Evolutionary conservation across 2,329 filamentous ascomycete genomes (phyloP).

Genomic region (Penicillium palitans): DNA sequence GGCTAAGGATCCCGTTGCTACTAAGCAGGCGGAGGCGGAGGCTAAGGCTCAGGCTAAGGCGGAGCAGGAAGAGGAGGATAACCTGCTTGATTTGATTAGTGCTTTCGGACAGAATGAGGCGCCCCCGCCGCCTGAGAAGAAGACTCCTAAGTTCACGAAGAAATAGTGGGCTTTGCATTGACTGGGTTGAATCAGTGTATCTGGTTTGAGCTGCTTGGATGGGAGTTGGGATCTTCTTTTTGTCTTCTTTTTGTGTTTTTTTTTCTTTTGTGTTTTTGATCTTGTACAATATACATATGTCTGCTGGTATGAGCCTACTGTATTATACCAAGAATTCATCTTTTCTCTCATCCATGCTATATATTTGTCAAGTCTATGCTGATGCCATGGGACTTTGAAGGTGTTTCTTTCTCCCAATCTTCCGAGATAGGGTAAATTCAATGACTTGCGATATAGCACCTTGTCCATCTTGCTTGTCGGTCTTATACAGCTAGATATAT

Average conservation of each 20-base stretch:
- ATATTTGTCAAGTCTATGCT: neutral
- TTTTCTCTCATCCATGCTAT: neutral
- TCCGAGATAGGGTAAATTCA: too few species aligned
- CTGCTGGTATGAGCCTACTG: conserved; percentile 15
- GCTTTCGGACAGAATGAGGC: conserved; percentile 48
- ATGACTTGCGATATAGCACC: too few species aligned
- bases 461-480: too few species aligned
- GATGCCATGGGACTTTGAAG: too few species aligned
- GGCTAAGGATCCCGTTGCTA: conserved; percentile 14
- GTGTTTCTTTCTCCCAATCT: too few species aligned
- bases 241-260: neutral
- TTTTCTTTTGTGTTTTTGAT: conserved; percentile 12
- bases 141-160: conserved; percentile 27
- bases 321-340: conserved; percentile 16
- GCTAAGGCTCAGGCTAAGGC: conserved; percentile 51
- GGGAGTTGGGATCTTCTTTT: conserved; percentile 24
- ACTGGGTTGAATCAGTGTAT: conserved; percentile 1
- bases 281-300: conserved; percentile 27
- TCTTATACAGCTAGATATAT: too few species aligned
- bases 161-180: conserved; percentile 28
- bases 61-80: conserved; percentile 52
- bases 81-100: conserved; percentile 59
- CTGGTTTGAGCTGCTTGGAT: conserved; percentile 9
- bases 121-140: conserved; percentile 17
- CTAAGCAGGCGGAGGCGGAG: conserved; percentile 41